Evolutionary conservation across 2,329 filamentous ascomycete genomes (phyloP), one percentile per base, ranked within the genome.

Genomic region (Diaporthe nobilis): DNA sequence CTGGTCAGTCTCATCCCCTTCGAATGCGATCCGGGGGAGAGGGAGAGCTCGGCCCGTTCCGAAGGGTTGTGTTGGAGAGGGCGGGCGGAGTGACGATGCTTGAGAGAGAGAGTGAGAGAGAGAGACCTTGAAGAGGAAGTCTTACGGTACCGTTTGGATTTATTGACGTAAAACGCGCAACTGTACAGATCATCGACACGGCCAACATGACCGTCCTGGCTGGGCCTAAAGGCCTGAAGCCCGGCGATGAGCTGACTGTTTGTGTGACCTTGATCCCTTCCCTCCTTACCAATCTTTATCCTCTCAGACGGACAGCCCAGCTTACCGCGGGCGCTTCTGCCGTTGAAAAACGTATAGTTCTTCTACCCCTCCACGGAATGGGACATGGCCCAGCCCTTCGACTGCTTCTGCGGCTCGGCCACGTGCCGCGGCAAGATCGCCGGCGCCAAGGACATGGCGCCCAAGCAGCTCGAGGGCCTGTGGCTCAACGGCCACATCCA

Each of bases 281-380:
- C 13, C 31, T 4, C 12, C 37, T 31, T 42, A 10, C 47, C 28
- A 39, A 39, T 20, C 37, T 1, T 31, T 3, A 13, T 47, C 34
- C 22, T 34, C 44, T 25, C 28, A 39, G 15, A n/a, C 15, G 31
- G 34, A 65, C 12, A 4, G 6, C 5, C 31, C 9, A 4, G 5
- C 31, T 15, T 13, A n/a, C 31, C 28, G 31, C 61, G 67, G 49
- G 20, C 47, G 15, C n/a, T 6, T n/a, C 15, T 42, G 47, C 34
- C 65, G 15, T 42, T 39, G 17, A 34, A 55, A 42, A 31, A 70
- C 1, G 1, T 42, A 42, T 71, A 90, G 81, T 95, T 94, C 85
- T 95, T 94, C 84, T 95, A 95, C 80, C 92, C 93, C 5, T 94
- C 91, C 72, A 94, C 92, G 1, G 93, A 95, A 84, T 95, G 92